These are phyloP conservation scores for Candida sanyaensis DNA, from an alignment of 1,139 yeast genomes.

Conservation along the genomic window DNA sequence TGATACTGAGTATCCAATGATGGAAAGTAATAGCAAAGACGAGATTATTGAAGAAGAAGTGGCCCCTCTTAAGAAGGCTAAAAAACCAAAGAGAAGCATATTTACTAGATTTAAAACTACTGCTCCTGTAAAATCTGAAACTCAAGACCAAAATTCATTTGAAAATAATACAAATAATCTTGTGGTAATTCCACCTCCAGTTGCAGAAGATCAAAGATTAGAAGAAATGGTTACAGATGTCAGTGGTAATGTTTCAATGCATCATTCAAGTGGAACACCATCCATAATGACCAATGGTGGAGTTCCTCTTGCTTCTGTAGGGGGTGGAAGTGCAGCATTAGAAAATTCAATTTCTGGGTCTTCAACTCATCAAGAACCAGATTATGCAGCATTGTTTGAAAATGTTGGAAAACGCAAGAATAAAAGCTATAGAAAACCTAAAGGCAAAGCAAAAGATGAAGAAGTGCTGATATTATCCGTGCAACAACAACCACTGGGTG, in stretches of 20 bases:
- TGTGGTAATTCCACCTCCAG: background rate
- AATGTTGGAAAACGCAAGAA: conserved; percentile 47
- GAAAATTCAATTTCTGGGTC: conserved; percentile 17
- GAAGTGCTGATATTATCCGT: conserved; percentile 9
- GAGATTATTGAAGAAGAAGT: conserved; percentile 22
- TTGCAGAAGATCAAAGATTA: conserved; percentile 6
- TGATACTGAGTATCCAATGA: conserved; percentile 18
- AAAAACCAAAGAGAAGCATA: conserved; percentile 37
- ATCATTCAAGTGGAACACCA: conserved; percentile 28
- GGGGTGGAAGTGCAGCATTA: conserved; percentile 10
- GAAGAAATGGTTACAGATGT: conserved; percentile 16
- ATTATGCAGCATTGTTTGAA: conserved; percentile 48
- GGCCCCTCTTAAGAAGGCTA: conserved; percentile 28
- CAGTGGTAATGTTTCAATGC: conserved; percentile 14
- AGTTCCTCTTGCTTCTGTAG: background rate
- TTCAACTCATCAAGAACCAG: conserved; percentile 30
- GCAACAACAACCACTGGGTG: conserved; percentile 5
- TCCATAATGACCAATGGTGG: conserved; percentile 22
- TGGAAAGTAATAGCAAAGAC: conserved; percentile 25
- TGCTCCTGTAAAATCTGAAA: conserved; percentile 20
- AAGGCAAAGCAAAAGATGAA: conserved; percentile 16
- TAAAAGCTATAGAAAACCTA: conserved; percentile 22
- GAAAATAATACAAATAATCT: background rate
- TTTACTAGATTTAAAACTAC: conserved; percentile 44
- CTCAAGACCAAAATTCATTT: conserved; percentile 7